Evolutionary conservation across 805 yeast species (phyloP).

Genomic region (Starmerella etchellsii): DNA sequence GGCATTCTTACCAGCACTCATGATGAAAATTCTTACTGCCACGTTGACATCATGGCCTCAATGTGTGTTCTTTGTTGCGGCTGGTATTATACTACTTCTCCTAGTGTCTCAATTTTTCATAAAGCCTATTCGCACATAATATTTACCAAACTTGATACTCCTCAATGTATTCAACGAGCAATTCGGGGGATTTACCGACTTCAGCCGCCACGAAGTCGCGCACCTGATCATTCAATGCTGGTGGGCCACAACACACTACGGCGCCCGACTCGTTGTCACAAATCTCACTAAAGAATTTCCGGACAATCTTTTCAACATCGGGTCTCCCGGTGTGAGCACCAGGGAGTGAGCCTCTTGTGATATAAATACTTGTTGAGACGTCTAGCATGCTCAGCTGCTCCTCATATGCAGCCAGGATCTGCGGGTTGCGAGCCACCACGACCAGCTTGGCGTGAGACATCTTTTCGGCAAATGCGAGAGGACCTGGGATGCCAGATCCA

Average conservation of each 20-base stretch:
- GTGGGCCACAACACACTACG: slow-evolving; percentile 53
- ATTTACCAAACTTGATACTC: slow-evolving; percentile 55
- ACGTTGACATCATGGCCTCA: slow-evolving; percentile 5
- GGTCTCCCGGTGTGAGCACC: slow-evolving; percentile 5
- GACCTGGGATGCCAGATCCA: slow-evolving; percentile 16
- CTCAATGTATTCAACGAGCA: slow-evolving; percentile 51
- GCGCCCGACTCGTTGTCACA: slow-evolving; percentile 29
- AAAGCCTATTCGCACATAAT: neutral
- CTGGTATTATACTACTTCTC: neutral
- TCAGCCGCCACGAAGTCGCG: slow-evolving; percentile 35
- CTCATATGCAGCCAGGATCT: slow-evolving; percentile 4
- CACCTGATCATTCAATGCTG: slow-evolving; percentile 43
- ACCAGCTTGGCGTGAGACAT: neutral
- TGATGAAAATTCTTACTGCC: slow-evolving; percentile 9
- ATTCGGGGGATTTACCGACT: slow-evolving; percentile 26
- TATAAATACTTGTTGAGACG: slow-evolving; percentile 2
- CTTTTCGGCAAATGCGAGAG: slow-evolving; percentile 4
- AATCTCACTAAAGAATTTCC: slow-evolving; percentile 28
- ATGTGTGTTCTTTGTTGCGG: slow-evolving; percentile 5
- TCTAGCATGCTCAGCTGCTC: neutral
- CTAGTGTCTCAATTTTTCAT: slow-evolving; percentile 1
- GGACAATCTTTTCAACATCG: slow-evolving; percentile 22
- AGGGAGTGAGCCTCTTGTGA: slow-evolving; percentile 1
- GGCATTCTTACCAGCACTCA: slow-evolving; percentile 11
- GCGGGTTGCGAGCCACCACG: slow-evolving; percentile 4